Evolutionary conservation across 192 early-diverging fungal genomes (phyloP), one percentile per base, ranked within the genome.

Genomic region (Mortierella hygrophila): DNA sequence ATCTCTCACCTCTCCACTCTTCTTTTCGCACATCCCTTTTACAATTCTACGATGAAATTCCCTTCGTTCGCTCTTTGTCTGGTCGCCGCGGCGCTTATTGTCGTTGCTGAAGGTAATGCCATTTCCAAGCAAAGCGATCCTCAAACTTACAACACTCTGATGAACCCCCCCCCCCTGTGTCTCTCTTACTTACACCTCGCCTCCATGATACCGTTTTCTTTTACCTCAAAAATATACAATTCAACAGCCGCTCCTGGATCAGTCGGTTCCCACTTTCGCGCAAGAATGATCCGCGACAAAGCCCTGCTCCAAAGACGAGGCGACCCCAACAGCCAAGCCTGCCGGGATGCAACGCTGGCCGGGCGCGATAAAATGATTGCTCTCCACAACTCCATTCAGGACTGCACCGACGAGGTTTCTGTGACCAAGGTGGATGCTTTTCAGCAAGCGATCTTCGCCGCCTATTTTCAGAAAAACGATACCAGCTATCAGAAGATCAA

Each of bases 271-370:
- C 60, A 65, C 11, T 65, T 65, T 65, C 26, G n/a, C 9, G 60
- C 60, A 65, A 65, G 60, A 65, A 65, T 65, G 60, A 26, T 65
- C 60, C 60, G 29, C 60, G 29, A 65, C 29, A 65, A 65, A 13
- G 9, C 10, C 29, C 29, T 65, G 13, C 60, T 65, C 2, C 60
- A 65, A 65, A 26, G 29, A 65, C 29, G 60, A 65, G 60, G 57
- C n/a, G 57, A 65, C 29, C 60, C 60, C 57, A 29, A 32, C 26
- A 63, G 57, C 57, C 4, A 8, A 63, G 10, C 57, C n/a, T 65
- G 60, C 60, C 7, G 15, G 2, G 26, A 13, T 6, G 60, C 60
- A 32, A 32, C 1, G 10, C 32, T 13, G 0, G 60, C 5, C 0
- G n/a, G 5, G n/a, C 26, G 26, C 26, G 60, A 0, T 13, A 11